Conservation (phyloP, 192 early-diverging fungal species). For the Chytriomyces confervae region DNA sequence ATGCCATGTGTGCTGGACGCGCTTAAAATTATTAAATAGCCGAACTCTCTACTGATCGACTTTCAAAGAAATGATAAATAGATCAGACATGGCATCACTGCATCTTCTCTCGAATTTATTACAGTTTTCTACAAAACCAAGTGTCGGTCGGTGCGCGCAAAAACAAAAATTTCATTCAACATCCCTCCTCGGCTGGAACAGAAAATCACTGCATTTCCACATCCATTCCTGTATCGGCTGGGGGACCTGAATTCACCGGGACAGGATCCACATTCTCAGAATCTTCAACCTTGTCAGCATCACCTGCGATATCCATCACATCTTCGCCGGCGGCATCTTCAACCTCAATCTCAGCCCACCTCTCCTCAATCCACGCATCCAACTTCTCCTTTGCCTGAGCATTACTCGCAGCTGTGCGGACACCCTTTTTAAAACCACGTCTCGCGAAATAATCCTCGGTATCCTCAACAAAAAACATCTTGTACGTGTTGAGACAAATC, state of each 20-base stretch:
- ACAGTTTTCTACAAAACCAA: too few species aligned
- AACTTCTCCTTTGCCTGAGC: conserved; percentile 2
- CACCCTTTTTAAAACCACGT: not conserved
- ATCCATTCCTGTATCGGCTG: not conserved
- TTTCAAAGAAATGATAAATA: too few species aligned
- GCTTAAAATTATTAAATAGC: too few species aligned
- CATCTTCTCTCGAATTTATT: too few species aligned
- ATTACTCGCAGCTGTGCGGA: not conserved
- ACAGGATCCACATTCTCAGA: too few species aligned
- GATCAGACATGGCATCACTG: too few species aligned
- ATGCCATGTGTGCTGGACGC: too few species aligned
- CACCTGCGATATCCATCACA: not conserved
- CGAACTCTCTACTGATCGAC: too few species aligned
- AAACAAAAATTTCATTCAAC: too few species aligned
- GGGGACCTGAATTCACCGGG: not conserved
- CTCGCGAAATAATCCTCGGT: conserved; percentile 87
- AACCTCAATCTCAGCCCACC: conserved; percentile 16
- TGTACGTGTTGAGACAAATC: conserved; percentile 96
- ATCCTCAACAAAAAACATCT: conserved; percentile 93
- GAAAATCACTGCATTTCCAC: conserved; percentile 11
- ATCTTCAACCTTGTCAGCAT: not conserved
- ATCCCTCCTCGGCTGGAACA: too few species aligned
- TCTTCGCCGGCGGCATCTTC: conserved; percentile 7
- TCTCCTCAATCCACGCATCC: conserved; percentile 15
- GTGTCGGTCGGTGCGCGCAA: not conserved